Evolutionary conservation across 176 grass and related monocot species (phyloP).

Genomic region (Phragmites australis): DNA sequence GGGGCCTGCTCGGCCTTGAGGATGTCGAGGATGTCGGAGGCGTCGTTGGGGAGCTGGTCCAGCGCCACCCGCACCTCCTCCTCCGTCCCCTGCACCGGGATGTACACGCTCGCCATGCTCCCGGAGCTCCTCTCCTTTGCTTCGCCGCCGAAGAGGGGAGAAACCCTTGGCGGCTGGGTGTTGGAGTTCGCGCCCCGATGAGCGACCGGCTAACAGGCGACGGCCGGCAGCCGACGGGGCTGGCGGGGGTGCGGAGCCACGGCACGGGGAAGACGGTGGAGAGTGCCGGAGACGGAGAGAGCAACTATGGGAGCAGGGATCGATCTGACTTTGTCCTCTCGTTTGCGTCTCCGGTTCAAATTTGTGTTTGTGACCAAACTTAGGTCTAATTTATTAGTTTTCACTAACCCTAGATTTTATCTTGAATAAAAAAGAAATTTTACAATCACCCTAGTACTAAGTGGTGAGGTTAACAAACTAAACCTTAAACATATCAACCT

Average conservation of each 20-base stretch:
- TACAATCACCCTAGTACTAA: too few species aligned
- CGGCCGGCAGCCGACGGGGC: neutral
- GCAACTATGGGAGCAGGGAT: neutral
- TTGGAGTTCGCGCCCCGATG: neutral
- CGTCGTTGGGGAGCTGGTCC: constrained; percentile 81
- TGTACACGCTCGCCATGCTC: constrained; percentile 76
- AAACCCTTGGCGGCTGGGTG: neutral
- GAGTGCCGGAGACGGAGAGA: neutral
- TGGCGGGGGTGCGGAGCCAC: neutral
- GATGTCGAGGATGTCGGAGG: constrained; percentile 92
- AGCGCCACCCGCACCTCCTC: constrained; percentile 91
- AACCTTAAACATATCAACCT: too few species aligned
- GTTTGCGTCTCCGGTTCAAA: too few species aligned
- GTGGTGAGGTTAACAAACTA: too few species aligned
- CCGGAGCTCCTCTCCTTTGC: constrained; percentile 17
- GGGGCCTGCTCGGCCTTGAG: constrained; percentile 97
- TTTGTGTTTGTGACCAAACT: too few species aligned
- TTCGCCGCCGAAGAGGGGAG: neutral
- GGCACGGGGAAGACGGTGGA: constrained; percentile 1
- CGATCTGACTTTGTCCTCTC: too few species aligned
- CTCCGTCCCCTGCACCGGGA: constrained; percentile 95
- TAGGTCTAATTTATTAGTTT: too few species aligned
- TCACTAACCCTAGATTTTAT: too few species aligned
- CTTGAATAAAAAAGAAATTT: too few species aligned
- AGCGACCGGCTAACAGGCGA: neutral